These are phyloP conservation scores for Macrophomina tecta DNA, from an alignment of 2,329 filamentous ascomycete species.

Conservation along the genomic window DNA sequence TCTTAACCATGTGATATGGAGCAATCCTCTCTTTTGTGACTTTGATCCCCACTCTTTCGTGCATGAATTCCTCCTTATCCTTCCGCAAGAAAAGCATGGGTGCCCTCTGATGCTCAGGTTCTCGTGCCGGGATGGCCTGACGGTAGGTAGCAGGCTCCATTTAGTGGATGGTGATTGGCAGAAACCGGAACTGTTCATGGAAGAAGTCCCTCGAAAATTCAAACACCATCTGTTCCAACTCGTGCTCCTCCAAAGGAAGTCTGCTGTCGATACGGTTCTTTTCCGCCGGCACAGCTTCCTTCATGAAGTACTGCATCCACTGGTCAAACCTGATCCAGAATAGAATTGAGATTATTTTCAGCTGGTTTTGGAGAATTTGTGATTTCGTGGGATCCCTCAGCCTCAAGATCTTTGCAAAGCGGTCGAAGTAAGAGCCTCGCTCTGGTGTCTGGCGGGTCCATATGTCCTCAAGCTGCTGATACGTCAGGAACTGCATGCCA, in stretches of 20 bases:
- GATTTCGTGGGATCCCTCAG: background rate
- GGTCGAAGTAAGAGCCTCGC: background rate
- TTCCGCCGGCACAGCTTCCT: background rate
- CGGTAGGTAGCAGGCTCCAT: background rate
- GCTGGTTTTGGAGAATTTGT: background rate
- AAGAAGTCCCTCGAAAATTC: conserved; percentile 6
- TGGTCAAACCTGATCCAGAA: background rate
- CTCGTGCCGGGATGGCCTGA: background rate
- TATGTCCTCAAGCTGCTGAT: background rate
- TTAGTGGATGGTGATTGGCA: background rate
- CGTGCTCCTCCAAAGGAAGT: background rate
- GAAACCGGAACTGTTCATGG: conserved; percentile 1
- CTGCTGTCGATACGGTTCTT: background rate
- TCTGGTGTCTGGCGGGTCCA: background rate
- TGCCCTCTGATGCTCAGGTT: background rate
- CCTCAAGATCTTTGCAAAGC: background rate
- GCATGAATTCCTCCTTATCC: background rate
- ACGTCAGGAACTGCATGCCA: background rate
- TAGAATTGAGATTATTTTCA: background rate
- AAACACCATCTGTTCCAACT: background rate
- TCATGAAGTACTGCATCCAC: conserved; percentile 5
- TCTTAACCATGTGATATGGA: background rate
- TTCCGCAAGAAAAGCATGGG: background rate
- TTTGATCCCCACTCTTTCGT: background rate
- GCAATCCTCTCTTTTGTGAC: background rate